phyloP scores from a whole-genome alignment of 2,329 filamentous ascomycete genomes.

The Pseudocercospora fijiensis region DNA sequence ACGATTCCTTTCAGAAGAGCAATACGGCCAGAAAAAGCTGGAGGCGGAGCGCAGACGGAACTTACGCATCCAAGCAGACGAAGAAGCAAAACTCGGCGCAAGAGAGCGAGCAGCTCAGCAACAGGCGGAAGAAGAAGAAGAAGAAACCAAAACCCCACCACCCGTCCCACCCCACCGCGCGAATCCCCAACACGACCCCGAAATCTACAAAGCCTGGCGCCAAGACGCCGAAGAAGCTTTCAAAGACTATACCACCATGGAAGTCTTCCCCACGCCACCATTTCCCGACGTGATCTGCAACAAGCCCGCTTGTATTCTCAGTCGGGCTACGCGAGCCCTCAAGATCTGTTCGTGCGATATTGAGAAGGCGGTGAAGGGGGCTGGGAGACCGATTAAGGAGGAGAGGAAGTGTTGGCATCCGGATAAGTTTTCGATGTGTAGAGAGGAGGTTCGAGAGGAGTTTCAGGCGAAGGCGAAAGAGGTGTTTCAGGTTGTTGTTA shows the following conservation, averaged over 20 bases:
- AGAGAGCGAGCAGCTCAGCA: neutral
- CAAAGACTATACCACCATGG: conserved; percentile 10
- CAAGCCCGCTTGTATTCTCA: conserved; percentile 1
- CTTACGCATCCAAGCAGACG: neutral
- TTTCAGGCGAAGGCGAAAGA: conserved; percentile 7
- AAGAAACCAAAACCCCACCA: neutral
- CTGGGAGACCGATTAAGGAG: conserved; percentile 7
- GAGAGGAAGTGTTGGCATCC: conserved; percentile 16
- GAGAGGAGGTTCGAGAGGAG: conserved; percentile 5
- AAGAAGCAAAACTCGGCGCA: neutral
- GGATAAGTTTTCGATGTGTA: conserved; percentile 10
- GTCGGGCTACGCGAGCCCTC: neutral
- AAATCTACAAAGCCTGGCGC: conserved; percentile 13
- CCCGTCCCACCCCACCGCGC: neutral
- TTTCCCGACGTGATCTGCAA: conserved; percentile 1
- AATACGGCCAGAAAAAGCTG: neutral
- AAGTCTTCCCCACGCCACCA: conserved; percentile 12
- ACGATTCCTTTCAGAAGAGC: neutral
- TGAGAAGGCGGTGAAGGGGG: conserved; percentile 7
- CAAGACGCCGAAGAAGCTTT: conserved; percentile 11
- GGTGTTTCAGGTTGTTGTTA: conserved; percentile 7
- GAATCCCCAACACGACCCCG: neutral
- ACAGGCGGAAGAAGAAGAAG: neutral
- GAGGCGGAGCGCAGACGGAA: neutral
- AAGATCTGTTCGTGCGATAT: conserved; percentile 12